Base-by-base conservation (phyloP, 2,329 filamentous ascomycete genomes). In the Monosporascus sp. region DNA sequence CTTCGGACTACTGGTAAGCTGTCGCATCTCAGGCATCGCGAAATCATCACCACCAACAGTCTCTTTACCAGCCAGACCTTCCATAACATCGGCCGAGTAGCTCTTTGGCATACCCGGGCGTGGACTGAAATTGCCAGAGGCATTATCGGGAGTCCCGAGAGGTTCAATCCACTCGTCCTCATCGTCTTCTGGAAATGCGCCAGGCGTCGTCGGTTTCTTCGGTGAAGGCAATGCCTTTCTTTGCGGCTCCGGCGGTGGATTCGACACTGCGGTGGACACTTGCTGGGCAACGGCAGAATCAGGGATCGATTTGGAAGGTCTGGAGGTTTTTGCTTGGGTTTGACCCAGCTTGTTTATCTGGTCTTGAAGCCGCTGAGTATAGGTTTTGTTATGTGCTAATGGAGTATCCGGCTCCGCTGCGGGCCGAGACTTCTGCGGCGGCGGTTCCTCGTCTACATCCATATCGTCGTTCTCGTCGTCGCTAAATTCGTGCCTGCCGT, bases 351-450 rank as follows among this genome's bases (percentile, higher is more conserved):
- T 81, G 65, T 86, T 96, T 62, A 99, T 97, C 62, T 92, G 90
- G 63, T 97, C 93, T 60, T 96, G 91, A 17, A 99, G 77, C 44
- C 89, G 81, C 69, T 97, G 92, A 0, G 94, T 96, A n/a, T 94
- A 95, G 0, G 90, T 92, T 68, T 95, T 95, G 71, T 85, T 90
- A 65, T 93, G 87, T 2, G 80, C 70, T 60, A 78, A 81, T 6
- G 80, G 77, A 31, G 77, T 76, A 44, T 79, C 79, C 1, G 72
- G 69, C 17, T 77, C 72, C 8, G 69, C 69, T 39, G 78, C 77
- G 2, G 74, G 72, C 24, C 83, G 78, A 35, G 75, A 64, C 46
- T 75, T 70, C 22, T 70, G 65, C 6, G 63, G 59, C 3, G 61
- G 59, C 3, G 65, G 78, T 37, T 83, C 78, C n/a, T 72, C 60